Conservation (phyloP, 2,329 filamentous ascomycete species). For the Penicillium sp. region DNA sequence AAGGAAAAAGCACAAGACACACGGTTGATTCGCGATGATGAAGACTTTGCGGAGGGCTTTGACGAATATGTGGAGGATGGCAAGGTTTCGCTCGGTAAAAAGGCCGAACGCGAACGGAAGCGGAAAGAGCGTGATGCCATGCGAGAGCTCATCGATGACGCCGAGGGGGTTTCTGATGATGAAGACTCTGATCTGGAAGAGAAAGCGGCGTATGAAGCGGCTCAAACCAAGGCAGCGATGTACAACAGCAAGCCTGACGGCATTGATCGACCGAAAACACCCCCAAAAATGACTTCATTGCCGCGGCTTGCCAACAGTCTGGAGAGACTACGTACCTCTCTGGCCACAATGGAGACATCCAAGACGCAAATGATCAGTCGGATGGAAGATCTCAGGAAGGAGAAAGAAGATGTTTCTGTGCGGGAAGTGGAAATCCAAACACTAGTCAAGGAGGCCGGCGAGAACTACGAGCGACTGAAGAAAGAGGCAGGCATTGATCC, state of each 20-base stretch:
- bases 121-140: conserved; percentile 67
- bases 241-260: conserved; percentile 41
- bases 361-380: conserved; percentile 56
- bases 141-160: conserved; percentile 72
- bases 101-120: conserved; percentile 66
- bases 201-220: conserved; percentile 76
- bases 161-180: conserved; percentile 61
- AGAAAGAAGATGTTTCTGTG: conserved; percentile 61
- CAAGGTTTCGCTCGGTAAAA: conserved; percentile 67
- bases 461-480: conserved; percentile 58
- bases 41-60: conserved; percentile 88
- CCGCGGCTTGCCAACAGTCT: conserved; percentile 66
- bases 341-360: conserved; percentile 59
- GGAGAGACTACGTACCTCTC: conserved; percentile 55
- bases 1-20: conserved; percentile 63
- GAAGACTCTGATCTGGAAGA: conserved; percentile 59
- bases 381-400: conserved; percentile 61
- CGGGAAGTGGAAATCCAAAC: conserved; percentile 75
- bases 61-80: conserved; percentile 87
- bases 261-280: conserved; percentile 49
- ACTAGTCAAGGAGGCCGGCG: conserved; percentile 72
- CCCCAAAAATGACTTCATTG: conserved; percentile 69
- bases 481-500: conserved; percentile 37
- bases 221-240: conserved; percentile 81
- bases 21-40: conserved; percentile 75